A percentile compares a stretch with the other conserved stretches of the same genome.
These are phyloP conservation scores for Sesbania bispinosa DNA, from an alignment of 306 rosid genomes.

Conservation along the genomic window DNA sequence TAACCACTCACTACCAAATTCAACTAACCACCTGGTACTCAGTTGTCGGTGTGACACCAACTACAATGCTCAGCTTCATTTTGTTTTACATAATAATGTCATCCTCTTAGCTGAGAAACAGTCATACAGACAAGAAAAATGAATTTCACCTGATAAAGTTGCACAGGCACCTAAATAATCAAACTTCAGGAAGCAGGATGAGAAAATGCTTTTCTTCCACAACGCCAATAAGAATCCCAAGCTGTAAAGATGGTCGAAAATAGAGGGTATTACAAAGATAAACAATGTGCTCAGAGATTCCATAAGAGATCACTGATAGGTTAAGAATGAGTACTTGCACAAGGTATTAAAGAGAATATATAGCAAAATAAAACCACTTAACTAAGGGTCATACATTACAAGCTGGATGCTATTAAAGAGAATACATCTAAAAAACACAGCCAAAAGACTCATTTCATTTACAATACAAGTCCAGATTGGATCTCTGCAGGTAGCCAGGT, in stretches of 20 bases:
- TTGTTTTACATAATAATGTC: not conserved
- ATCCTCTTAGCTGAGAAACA: not conserved
- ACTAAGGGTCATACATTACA: not conserved
- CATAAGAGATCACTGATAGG: too few relatives aligned
- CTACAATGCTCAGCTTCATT: not conserved
- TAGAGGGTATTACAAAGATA: too few relatives aligned
- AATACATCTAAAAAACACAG: not conserved
- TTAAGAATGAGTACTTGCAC: not conserved
- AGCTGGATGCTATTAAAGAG: not conserved
- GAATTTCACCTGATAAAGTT: not conserved
- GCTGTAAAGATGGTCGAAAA: too few relatives aligned
- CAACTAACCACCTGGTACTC: not conserved
- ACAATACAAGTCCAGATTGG: conserved; percentile 14
- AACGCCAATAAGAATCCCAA: too few relatives aligned
- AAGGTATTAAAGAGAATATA: not conserved
- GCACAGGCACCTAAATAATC: too few relatives aligned
- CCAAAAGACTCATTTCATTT: conserved; percentile 22
- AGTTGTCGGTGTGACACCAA: not conserved
- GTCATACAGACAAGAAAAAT: not conserved
- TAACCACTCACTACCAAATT: not conserved
- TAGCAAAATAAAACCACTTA: not conserved
- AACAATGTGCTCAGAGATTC: too few relatives aligned
- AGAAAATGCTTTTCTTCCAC: not conserved
- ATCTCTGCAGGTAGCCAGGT: conserved; percentile 29
- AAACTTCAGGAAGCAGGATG: not conserved